Conservation (phyloP, 2,329 filamentous ascomycete species). For the Dactylellina parvicollis region DNA sequence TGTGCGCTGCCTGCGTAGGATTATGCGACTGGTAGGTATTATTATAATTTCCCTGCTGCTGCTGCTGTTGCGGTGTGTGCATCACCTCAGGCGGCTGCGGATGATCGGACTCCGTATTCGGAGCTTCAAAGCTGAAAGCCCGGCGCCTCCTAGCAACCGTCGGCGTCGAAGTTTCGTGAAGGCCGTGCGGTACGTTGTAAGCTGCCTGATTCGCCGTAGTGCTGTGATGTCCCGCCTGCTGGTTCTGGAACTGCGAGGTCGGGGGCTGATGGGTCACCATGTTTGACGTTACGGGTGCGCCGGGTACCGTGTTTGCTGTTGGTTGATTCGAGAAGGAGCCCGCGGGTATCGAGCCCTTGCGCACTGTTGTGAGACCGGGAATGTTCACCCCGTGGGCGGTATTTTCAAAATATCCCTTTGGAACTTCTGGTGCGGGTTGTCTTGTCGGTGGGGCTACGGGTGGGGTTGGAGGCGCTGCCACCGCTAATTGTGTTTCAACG, state of each 20-base stretch:
- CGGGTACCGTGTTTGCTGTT: not conserved
- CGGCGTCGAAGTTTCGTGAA: slow-evolving; percentile 25
- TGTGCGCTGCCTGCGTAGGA: not conserved
- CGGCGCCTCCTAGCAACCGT: no score
- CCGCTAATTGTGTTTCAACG: not conserved
- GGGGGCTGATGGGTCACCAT: not conserved
- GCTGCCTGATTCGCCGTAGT: slow-evolving; percentile 11
- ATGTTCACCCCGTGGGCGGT: slow-evolving; percentile 14
- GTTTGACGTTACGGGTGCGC: not conserved
- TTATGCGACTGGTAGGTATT: not conserved
- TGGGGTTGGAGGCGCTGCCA: not conserved
- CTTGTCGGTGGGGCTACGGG: not conserved
- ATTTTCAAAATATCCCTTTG: slow-evolving; percentile 37
- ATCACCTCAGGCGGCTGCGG: no score
- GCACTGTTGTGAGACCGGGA: slow-evolving; percentile 27
- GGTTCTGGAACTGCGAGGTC: slow-evolving; percentile 21
- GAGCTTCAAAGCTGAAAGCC: no score
- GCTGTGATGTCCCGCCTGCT: slow-evolving; percentile 7
- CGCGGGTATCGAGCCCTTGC: slow-evolving; percentile 9
- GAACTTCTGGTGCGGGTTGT: slow-evolving; percentile 13
- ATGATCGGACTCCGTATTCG: no score
- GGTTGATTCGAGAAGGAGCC: not conserved
- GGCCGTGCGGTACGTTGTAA: not conserved
- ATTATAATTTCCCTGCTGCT: no score
- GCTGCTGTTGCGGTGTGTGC: not conserved